Evolutionary conservation across 2,329 filamentous ascomycete species (phyloP), one percentile per base, ranked within the genome.

Genomic region (Colletotrichum sp.): DNA sequence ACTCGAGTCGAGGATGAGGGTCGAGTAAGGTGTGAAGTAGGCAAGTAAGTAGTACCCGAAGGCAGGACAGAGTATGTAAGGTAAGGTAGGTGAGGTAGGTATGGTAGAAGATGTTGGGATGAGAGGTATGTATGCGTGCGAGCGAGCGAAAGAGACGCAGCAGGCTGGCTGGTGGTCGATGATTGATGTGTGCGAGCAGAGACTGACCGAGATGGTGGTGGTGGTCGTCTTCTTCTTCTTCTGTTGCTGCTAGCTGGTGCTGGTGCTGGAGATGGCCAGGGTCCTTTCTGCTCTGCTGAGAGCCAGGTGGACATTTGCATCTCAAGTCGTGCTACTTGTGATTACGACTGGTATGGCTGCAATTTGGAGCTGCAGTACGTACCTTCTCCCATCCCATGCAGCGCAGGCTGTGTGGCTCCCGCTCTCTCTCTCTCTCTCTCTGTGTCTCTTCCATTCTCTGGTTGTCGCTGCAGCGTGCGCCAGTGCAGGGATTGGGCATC

Each of bases 401-500:
- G 8, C 43, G 6, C n/a, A 52, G 43, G 43, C 43, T 52, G 38
- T 48, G 38, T 48, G 43, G 43, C 43, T 21, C 43, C 36, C 36
- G 36, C 36, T 12, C 58, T 61, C 28, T 30, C 28, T 61, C 56
- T 60, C 15, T 60, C 26, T 60, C 15, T 24, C 24, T 60, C 26
- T 36, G 28, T 68, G 21, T 21, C 62, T 56, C 26, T 48, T 30
- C 18, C 24, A 32, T 34, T 9, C 24, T 56, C 70, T 68, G 32
- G 34, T 32, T 75, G 16, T 38, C 65, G 32, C 55, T 66, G 61
- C 70, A 60, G 67, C 26, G 24, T 32, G 34, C n/a, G 66, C 36
- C 28, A 34, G 62, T 56, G 43, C 70, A 76, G 70, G 73, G 73
- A 52, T 55, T 52, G 15, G 70, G 62, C 43, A 15, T 73, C 62